Evolutionary conservation across 805 yeast species (phyloP), one percentile per base, ranked within the genome.

Genomic region (Lachancea kluyveri): DNA sequence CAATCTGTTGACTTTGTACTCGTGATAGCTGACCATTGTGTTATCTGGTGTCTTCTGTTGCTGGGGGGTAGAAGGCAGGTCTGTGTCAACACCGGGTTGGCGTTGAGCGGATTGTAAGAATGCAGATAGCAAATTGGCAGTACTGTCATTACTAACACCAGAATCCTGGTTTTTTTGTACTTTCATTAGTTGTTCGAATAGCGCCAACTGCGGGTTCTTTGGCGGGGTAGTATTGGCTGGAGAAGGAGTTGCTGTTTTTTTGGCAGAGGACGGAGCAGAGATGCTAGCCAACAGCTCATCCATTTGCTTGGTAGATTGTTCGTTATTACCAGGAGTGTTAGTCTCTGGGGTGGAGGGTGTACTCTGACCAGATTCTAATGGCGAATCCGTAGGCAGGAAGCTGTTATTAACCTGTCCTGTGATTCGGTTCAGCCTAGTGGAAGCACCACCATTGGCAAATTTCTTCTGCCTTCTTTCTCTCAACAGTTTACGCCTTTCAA

Each of bases 401-500:
- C 69, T 60, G 27, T 56, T 57, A 16, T 56, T 52, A 8, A 36
- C 34, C 13, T 57, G 49, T 2, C 70, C 70, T 2, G 70, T 58
- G 34, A 69, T 69, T 35, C 65, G 67, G 40, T 68, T 72, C 45
- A 79, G 54, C 39, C 86, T 59, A 13, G 63, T 63, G 3, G 72
- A 48, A 13, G 77, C 79, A 27, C 68, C 69, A 4, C 79, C 78
- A 40, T 67, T 64, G 30, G 63, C 57, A 63, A 78, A 66, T 50
- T 76, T 77, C 40, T 80, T 77, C 26, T 72, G 77, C 48, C 86
- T 67, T 49, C 81, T 67, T 48, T 79, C 83, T 36, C 83, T 65
- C 26, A 78, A 54, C 14, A 76, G 44, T 33, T 63, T 62, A 46
- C 76, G 70, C 55, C 70, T 75, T 42, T 77, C 84, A 24, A 74